Base-by-base conservation (phyloP, 148 eudicot genomes). In the Linanthus parryae region DNA sequence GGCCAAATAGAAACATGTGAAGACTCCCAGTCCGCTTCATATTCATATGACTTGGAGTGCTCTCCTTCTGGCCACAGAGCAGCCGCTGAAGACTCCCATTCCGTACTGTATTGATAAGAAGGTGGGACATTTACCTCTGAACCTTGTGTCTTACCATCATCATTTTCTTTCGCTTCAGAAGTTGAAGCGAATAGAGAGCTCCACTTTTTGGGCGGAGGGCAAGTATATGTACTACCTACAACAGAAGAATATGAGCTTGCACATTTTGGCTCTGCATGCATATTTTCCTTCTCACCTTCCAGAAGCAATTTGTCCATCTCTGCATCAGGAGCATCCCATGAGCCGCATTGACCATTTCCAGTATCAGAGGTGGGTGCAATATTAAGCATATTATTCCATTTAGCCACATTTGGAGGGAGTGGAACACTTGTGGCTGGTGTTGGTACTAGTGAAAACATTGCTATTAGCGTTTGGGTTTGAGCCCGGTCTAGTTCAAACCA, bases 401-500 rank as follows among this genome's bases (percentile, higher is more conserved):
- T 69, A 35, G 73, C 12, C 42, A 54, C 43, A 26, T 34, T 60
- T 26, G 38, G 73, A 13, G 58, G 57, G 56, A 25, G 38, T 41
- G 74, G 52, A 25, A 47, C 42, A 54, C 29, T 56, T 18, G 45
- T 58, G 20, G 67, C 44, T 19, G 44, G 34, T 38, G 83, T 69
- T 18, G 45, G 58, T 19, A 65, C 44, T 19, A 44, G 34, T 38
- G 83, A 68, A 19, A 88, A 65, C 53, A 72, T 52, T 59, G 76
- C 62, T 7, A 72, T 57, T 61, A 88, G 71, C 61, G 56, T 74
- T 58, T 61, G 63, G 38, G 80, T 64, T 64, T 88, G 96, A 60
- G 49, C 73, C 81, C 72, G 85, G 59, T 88, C 96, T 31, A 88
- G 70, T 70, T 88, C 96, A 74, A 81, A 88, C 71, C 71, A 57